These are phyloP conservation scores for Caryopteris hybrid DNA, from an alignment of 305 asterid genomes.

Conservation along the genomic window DNA sequence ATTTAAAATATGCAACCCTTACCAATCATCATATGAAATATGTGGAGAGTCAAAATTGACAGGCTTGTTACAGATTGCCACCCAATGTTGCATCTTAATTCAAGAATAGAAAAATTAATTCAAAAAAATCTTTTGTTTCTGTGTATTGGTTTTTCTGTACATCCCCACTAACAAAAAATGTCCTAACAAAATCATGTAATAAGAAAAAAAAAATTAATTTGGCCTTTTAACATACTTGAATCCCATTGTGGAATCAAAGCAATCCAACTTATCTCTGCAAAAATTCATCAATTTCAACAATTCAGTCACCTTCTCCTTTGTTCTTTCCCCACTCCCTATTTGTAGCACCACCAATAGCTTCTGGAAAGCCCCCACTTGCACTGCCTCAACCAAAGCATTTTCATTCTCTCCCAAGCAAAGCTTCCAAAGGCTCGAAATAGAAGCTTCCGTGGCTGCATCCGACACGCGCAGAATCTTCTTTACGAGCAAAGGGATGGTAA, in stretches of 20 bases:
- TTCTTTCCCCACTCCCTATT: slow-evolving; percentile 56
- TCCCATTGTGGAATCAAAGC: slow-evolving; percentile 61
- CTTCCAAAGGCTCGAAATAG: slow-evolving; percentile 61
- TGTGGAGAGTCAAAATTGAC: too few species aligned
- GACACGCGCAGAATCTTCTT: slow-evolving; percentile 73
- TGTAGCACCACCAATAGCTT: slow-evolving; percentile 76
- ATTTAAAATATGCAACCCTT: too few species aligned
- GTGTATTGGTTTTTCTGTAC: slow-evolving; percentile 9
- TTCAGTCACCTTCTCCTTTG: slow-evolving; percentile 68
- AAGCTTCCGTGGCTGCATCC: slow-evolving; percentile 46
- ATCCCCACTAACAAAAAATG: neutral
- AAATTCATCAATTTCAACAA: slow-evolving; percentile 67
- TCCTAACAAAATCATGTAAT: neutral
- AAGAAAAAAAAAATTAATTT: slow-evolving; percentile 18
- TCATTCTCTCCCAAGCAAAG: slow-evolving; percentile 39
- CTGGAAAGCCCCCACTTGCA: slow-evolving; percentile 69
- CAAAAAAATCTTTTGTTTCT: neutral
- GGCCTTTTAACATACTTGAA: slow-evolving; percentile 57
- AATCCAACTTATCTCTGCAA: slow-evolving; percentile 50
- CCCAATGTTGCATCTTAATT: neutral
- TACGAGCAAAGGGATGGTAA: slow-evolving; percentile 56
- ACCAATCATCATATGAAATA: too few species aligned
- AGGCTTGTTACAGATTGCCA: too few species aligned
- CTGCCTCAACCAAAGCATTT: slow-evolving; percentile 44
- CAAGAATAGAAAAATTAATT: slow-evolving; percentile 1